phyloP scores from a whole-genome alignment of 345 rosid genomes.

The Atalantia buxifolia region DNA sequence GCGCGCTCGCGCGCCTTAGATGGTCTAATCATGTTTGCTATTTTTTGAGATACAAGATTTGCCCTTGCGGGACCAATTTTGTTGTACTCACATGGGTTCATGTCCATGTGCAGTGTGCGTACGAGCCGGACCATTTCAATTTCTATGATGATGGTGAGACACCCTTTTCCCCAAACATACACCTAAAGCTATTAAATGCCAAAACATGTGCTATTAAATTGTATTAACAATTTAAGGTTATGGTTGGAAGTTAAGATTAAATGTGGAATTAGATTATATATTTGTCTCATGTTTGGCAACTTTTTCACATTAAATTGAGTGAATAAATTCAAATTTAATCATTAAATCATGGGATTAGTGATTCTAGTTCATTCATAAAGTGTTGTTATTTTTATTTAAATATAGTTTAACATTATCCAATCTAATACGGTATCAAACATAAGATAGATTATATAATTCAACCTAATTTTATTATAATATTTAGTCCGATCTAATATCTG shows the following conservation, averaged over 20 bases:
- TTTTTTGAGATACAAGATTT: slow-evolving; percentile 3
- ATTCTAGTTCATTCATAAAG: too few species aligned
- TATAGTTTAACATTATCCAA: too few species aligned
- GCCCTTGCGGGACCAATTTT: slow-evolving; percentile 17
- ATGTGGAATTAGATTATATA: too few species aligned
- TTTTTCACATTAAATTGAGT: too few species aligned
- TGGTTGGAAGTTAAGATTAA: too few species aligned
- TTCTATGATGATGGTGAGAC: slow-evolving; percentile 12
- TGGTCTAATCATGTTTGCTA: slow-evolving; percentile 21
- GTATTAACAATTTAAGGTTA: background rate
- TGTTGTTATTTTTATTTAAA: too few species aligned
- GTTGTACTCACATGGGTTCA: background rate
- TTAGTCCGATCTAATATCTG: too few species aligned
- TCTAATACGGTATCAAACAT: too few species aligned
- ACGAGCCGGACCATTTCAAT: slow-evolving; percentile 1
- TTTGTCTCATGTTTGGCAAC: accelerated
- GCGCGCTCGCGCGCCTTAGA: background rate
- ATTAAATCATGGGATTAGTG: too few species aligned
- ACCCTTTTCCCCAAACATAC: background rate
- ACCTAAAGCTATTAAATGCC: slow-evolving; percentile 10
- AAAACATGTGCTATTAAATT: slow-evolving; percentile 17
- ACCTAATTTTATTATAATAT: too few species aligned
- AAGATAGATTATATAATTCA: too few species aligned
- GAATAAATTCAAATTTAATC: too few species aligned
- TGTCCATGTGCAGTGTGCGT: slow-evolving; percentile 16